phyloP scores from a whole-genome alignment of 148 eudicot species.

The Persicaria tinctoria region DNA sequence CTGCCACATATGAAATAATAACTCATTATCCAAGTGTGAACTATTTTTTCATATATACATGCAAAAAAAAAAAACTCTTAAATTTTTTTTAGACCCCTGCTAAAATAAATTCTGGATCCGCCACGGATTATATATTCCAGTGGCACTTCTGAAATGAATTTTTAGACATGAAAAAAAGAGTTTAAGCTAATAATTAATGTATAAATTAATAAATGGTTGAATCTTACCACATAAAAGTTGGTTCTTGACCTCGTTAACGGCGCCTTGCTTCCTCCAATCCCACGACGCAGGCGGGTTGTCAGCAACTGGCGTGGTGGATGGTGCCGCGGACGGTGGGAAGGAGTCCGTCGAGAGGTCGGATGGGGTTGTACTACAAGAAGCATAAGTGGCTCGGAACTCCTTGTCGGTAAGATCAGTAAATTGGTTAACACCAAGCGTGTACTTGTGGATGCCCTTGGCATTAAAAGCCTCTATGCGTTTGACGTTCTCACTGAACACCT shows the following conservation, averaged over 20 bases:
- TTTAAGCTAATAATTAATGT: too few relatives aligned
- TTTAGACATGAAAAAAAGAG: too few relatives aligned
- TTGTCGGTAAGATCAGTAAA: conserved; percentile 58
- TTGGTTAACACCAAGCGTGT: conserved; percentile 35
- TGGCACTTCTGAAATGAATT: too few relatives aligned
- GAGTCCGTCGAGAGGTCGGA: neutral
- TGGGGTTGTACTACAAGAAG: conserved; percentile 21
- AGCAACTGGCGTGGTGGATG: neutral
- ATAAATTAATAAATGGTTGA: neutral
- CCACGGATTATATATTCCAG: too few relatives aligned
- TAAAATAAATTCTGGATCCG: too few relatives aligned
- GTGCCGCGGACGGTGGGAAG: neutral
- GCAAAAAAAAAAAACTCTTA: too few relatives aligned
- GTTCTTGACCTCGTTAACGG: neutral
- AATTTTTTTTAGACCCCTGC: too few relatives aligned
- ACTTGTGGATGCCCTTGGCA: conserved; percentile 18
- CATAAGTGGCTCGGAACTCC: conserved; percentile 40
- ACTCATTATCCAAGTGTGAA: too few relatives aligned
- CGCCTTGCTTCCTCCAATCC: neutral
- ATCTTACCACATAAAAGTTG: neutral
- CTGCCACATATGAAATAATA: conserved; percentile 8
- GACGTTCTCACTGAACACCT: conserved; percentile 42
- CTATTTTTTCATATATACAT: too few relatives aligned
- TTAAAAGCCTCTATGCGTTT: conserved; percentile 38
- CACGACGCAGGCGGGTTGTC: neutral